A percentile compares a stretch with the other conserved stretches of the same genome.
phyloP scores from a whole-genome alignment of 139 green algal species.

The Edaphochlamys debaryana region DNA sequence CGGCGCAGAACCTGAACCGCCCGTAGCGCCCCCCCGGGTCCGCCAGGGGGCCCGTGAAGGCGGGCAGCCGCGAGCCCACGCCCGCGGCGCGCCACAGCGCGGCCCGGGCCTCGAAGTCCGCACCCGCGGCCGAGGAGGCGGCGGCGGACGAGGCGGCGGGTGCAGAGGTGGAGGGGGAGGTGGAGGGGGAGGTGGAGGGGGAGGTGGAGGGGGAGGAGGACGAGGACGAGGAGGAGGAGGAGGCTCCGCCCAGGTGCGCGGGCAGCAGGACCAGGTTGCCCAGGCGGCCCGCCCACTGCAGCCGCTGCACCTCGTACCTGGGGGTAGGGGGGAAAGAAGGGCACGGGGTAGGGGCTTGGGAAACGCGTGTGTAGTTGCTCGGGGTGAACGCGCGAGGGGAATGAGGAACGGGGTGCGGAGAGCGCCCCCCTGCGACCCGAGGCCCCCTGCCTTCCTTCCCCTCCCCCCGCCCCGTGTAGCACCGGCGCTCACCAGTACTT shows the following conservation, averaged over 20 bases:
- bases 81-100: slow-evolving; percentile 32
- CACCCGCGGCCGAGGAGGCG: not conserved
- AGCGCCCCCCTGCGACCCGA: not conserved
- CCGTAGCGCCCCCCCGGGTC: slow-evolving; percentile 46
- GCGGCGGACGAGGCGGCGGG: not conserved
- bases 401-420: not conserved
- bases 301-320: slow-evolving; percentile 62
- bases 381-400: not conserved
- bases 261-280: slow-evolving; percentile 71
- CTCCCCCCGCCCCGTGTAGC: no score
- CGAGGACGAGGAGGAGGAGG: not conserved
- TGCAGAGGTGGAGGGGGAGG: not conserved
- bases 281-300: slow-evolving; percentile 62
- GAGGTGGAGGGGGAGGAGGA: not conserved
- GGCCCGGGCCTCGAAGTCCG: slow-evolving; percentile 51
- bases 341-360: not conserved
- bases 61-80: slow-evolving; percentile 20
- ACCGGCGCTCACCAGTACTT: slow-evolving; percentile 20
- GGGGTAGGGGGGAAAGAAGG: not conserved
- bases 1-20: slow-evolving; percentile 56
- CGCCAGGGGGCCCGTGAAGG: slow-evolving; percentile 44
- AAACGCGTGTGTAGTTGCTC: not conserved
- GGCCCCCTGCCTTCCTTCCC: not conserved
- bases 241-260: no score
- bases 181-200: not conserved